Base-by-base conservation (phyloP, 2,329 filamentous ascomycete genomes). In the Pyrenophora teres region DNA sequence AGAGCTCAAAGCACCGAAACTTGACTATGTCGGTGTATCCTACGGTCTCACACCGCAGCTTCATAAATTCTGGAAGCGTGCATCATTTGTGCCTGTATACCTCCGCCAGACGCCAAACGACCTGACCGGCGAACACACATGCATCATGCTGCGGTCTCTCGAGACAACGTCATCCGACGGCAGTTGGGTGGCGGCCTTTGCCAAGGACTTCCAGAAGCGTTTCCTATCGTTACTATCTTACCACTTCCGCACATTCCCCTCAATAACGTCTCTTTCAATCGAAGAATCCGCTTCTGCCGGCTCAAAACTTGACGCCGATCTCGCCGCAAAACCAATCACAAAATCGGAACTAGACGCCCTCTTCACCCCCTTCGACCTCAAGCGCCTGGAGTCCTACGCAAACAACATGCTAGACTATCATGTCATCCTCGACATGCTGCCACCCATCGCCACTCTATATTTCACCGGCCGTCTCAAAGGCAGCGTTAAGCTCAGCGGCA, bases 351-450 rank as follows among this genome's bases (percentile, higher is more conserved):
- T 99, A 6, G 92, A 97, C 67, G 78, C 80, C 13, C 74, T 87
- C 2, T 83, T 99, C 73, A 91, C 90, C 3, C 92, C 94, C 0
- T 97, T 94, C 71, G 94, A 99, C 72, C 83, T 97, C 56, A 97
- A 97, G 79, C 87, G 94, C 23, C 81, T 99, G 3, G 93, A 97
- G 70, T 92, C 89, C 37, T 99, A 99, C 67, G 90, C 94, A 13
- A 96, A 95, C 76, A 96, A 96, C 76, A 89, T 97, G 82, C 85
- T 99, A 36, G 95, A 99, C 75, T 96, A 97, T 78, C 95, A 97
- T 69, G 92, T 97, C 63, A 94, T 99, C 48, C 83, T 97, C 23
- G 95, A 99, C 71, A 84, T 99, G 68, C 81, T 99, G 49, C 94
- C 94, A 0, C 83, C 81, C 1, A 86, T 99, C 57, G 88, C 94